Conservation (phyloP, 192 early-diverging fungal species). For the Backusella circina region DNA sequence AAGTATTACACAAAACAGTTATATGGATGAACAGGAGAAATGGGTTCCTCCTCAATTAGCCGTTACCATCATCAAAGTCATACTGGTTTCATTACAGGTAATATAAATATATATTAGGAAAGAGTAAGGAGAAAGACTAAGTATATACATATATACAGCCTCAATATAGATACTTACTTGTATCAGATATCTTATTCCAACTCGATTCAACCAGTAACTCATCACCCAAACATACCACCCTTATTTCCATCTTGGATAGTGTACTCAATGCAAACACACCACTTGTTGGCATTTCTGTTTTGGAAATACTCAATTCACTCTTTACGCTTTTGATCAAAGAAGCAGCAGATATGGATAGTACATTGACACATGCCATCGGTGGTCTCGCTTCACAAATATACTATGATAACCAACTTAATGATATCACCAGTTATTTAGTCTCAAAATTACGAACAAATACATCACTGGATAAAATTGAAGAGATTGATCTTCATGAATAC, state of each 20-base stretch:
- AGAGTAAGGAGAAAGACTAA: background rate
- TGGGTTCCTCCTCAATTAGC: slow-evolving; percentile 36
- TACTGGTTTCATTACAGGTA: slow-evolving; percentile 34
- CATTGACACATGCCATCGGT: slow-evolving; percentile 18
- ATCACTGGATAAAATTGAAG: slow-evolving; percentile 31
- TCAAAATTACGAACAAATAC: slow-evolving; percentile 36
- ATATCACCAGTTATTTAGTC: slow-evolving; percentile 50
- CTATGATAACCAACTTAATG: slow-evolving; percentile 52
- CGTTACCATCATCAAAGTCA: slow-evolving; percentile 19
- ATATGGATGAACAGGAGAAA: slow-evolving; percentile 21
- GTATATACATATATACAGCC: slow-evolving; percentile 21
- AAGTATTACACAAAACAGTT: slow-evolving; percentile 11
- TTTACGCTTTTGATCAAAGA: slow-evolving; percentile 39
- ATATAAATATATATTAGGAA: background rate
- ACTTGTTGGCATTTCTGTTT: slow-evolving; percentile 45
- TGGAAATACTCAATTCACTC: slow-evolving; percentile 49
- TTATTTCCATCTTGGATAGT: slow-evolving; percentile 38
- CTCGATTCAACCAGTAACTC: slow-evolving; percentile 21
- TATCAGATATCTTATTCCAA: slow-evolving; percentile 42
- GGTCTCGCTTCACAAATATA: slow-evolving; percentile 55
- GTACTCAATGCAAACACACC: slow-evolving; percentile 40
- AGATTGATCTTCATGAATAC: slow-evolving; percentile 31
- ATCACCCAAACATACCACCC: slow-evolving; percentile 34
- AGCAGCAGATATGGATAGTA: background rate
- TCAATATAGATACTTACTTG: slow-evolving; percentile 48